phyloP scores from a whole-genome alignment of 2,329 filamentous ascomycete genomes.

The Neopestalotiopsis sp. region DNA sequence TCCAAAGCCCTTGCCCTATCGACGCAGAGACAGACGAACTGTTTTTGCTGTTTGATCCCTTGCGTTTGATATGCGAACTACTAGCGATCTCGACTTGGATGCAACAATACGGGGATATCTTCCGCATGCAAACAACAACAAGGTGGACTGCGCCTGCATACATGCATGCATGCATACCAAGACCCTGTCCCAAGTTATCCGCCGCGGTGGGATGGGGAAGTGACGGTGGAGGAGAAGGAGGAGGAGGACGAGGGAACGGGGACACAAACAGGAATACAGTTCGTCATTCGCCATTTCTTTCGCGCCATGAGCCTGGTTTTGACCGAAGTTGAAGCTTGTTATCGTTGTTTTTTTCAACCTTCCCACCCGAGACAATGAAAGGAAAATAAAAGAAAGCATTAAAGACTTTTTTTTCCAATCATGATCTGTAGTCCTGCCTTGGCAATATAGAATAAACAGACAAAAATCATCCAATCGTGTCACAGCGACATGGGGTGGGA shows the following conservation, averaged over 20 bases:
- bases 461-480: background rate
- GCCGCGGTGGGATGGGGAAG: background rate
- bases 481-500: background rate
- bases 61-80: background rate
- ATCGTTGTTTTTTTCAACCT: too few species aligned
- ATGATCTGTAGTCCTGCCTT: too few species aligned
- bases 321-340: too few species aligned
- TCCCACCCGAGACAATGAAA: too few species aligned
- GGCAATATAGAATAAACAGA: too few species aligned
- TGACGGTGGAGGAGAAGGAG: background rate
- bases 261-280: background rate
- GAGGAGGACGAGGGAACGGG: background rate
- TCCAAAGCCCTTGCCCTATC: background rate
- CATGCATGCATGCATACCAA: background rate
- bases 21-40: background rate
- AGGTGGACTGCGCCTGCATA: background rate
- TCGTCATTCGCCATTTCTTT: background rate
- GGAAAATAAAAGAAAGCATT: too few species aligned
- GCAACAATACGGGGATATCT: background rate
- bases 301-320: background rate
- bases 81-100: background rate
- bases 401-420: too few species aligned
- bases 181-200: background rate
- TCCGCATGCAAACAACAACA: background rate
- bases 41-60: background rate